These are phyloP conservation scores for Leishmania turanica DNA, from an alignment of 208 protist genomes.

Conservation along the genomic window DNA sequence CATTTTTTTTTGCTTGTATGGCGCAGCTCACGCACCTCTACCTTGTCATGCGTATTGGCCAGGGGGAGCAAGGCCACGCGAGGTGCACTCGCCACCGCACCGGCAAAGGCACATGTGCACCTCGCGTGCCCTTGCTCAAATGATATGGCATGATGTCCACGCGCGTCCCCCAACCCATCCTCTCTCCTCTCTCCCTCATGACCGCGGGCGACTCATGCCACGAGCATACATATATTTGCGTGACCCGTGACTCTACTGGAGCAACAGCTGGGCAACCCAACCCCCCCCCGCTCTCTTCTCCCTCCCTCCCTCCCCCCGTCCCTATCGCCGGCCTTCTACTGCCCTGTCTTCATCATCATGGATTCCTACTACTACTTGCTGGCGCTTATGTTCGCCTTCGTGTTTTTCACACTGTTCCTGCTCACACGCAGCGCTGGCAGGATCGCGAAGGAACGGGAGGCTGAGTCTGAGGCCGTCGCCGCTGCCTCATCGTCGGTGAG, in stretches of 20 bases:
- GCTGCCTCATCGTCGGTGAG: not conserved
- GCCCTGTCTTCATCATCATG: conserved; percentile 7
- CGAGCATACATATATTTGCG: too few species aligned
- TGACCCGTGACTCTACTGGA: not conserved
- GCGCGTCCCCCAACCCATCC: not conserved
- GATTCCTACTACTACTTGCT: conserved; percentile 37
- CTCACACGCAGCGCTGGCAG: conserved; percentile 27
- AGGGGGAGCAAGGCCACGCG: not conserved
- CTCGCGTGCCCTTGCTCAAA: not conserved
- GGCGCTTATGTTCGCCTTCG: conserved; percentile 35
- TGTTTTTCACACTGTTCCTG: conserved; percentile 20
- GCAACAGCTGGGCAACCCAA: not conserved
- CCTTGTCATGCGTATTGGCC: not conserved
- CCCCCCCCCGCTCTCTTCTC: not conserved
- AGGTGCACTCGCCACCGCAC: not conserved
- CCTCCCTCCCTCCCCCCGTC: not conserved
- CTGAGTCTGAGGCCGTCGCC: conserved; percentile 8
- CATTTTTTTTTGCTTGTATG: too few species aligned
- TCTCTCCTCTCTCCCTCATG: not conserved
- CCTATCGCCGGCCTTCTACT: not conserved
- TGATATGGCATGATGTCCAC: not conserved
- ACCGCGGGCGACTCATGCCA: not conserved
- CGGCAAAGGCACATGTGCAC: not conserved
- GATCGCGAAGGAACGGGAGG: conserved; percentile 32
- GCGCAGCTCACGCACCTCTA: not conserved